Conservation (phyloP, 768 basidiomycete species). For the Rhodotorula sphaerocarpa region DNA sequence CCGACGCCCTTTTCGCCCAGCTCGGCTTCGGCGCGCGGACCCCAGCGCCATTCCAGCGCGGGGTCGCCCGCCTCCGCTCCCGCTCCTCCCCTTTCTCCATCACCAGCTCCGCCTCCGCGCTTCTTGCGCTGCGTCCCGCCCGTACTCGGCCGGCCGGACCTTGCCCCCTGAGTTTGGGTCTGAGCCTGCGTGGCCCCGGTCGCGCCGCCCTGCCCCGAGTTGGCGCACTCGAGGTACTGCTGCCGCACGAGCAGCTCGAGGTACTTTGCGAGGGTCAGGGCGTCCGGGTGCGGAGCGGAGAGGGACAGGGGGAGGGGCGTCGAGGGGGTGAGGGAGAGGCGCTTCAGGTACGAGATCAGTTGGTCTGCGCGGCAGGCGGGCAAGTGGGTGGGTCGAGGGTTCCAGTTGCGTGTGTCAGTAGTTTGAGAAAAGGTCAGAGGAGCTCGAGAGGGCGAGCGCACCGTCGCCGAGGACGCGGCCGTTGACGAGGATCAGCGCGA, state of each 20-base stretch:
- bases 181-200: too few relatives aligned
- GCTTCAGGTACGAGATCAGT: conserved; percentile 60
- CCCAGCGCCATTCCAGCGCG: conserved; percentile 77
- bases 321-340: conserved; percentile 55
- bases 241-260: conserved; percentile 60
- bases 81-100: too few relatives aligned
- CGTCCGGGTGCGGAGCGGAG: conserved; percentile 47
- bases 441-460: conserved; percentile 44
- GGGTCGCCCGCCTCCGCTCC: conserved; percentile 45
- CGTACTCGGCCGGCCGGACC: too few relatives aligned
- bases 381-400: not conserved
- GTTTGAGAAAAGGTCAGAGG: not conserved
- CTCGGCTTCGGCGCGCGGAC: conserved; percentile 66
- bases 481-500: conserved; percentile 73
- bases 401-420: not conserved
- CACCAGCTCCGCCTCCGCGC: not conserved
- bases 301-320: conserved; percentile 50
- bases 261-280: conserved; percentile 55
- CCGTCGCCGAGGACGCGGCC: conserved; percentile 67
- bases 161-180: not conserved
- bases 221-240: conserved; percentile 61
- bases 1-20: conserved; percentile 70
- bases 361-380: conserved; percentile 52
- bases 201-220: conserved; percentile 47
- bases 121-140: conserved; percentile 5